Conservation (phyloP, 352 stramenopile genomes). For the Paralagenidium karlingii region DNA sequence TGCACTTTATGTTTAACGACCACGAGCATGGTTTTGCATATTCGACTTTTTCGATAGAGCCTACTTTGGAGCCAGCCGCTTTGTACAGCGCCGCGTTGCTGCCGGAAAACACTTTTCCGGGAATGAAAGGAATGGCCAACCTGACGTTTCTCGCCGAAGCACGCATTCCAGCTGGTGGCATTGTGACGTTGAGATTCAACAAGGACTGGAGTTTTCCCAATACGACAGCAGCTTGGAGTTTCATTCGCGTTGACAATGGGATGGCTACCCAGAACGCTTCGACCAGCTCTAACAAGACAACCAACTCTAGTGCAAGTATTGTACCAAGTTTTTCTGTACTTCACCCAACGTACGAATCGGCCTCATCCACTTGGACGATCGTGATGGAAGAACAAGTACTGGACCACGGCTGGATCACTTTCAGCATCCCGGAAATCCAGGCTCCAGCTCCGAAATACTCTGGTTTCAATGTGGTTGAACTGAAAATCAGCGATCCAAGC, state of each 20-base stretch:
- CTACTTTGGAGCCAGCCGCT: constrained; percentile 19
- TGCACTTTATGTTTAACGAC: constrained; percentile 73
- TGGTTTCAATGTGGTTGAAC: constrained; percentile 41
- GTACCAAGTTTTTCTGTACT: too few relatives aligned
- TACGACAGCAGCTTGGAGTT: too few relatives aligned
- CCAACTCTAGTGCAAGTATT: too few relatives aligned
- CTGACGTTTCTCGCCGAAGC: constrained; percentile 67
- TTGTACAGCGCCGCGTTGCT: constrained; percentile 66
- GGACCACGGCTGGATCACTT: constrained; percentile 50
- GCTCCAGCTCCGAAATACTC: constrained; percentile 60
- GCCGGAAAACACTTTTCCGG: constrained; percentile 75
- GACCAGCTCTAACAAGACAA: too few relatives aligned
- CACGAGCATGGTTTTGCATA: constrained; percentile 52
- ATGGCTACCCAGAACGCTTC: too few relatives aligned
- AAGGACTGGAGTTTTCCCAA: constrained; percentile 57
- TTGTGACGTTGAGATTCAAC: constrained; percentile 41
- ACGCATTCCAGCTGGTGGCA: constrained; percentile 29
- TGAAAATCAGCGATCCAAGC: constrained; percentile 39
- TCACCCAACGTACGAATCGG: too few relatives aligned
- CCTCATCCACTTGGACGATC: too few relatives aligned
- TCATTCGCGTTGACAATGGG: too few relatives aligned
- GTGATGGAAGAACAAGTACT: constrained; percentile 34
- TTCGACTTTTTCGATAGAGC: constrained; percentile 49
- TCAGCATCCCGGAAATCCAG: constrained; percentile 55
- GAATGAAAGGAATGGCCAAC: constrained; percentile 62